A percentile compares a stretch with the other conserved stretches of the same genome.
Evolutionary conservation across 2,329 filamentous ascomycete genomes (phyloP).

Genomic region (Dactylellina haptotyla): DNA sequence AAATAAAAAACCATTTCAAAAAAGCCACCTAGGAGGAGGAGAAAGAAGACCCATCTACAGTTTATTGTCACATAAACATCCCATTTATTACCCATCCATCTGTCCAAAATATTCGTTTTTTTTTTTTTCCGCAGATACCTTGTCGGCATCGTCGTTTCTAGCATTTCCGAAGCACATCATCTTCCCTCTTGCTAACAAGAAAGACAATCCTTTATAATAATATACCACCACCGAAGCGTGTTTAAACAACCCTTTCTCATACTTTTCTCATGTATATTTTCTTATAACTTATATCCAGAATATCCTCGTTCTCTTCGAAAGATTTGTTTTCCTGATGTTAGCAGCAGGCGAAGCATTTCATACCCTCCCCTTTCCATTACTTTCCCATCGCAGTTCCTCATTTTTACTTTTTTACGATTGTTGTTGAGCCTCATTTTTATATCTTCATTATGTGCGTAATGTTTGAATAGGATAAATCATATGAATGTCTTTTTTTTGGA

Average conservation of each 20-base stretch:
- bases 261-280: background rate
- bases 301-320: too few relatives aligned
- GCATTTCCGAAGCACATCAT: slow-evolving; percentile 5
- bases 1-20: slow-evolving; percentile 8
- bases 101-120: too few relatives aligned
- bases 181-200: background rate
- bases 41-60: background rate
- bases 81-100: too few relatives aligned
- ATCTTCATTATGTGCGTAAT: slow-evolving; percentile 26
- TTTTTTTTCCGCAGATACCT: too few relatives aligned
- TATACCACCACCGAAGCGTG: too few relatives aligned
- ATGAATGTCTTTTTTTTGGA: slow-evolving; percentile 24
- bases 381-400: too few relatives aligned
- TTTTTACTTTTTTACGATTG: too few relatives aligned
- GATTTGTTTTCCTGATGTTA: slow-evolving; percentile 15
- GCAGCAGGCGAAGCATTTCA: slow-evolving; percentile 24
- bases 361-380: too few relatives aligned
- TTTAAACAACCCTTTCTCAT: background rate
- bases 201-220: background rate
- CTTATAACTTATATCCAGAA: background rate
- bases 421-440: background rate
- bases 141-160: background rate
- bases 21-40: background rate
- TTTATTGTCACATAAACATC: background rate
- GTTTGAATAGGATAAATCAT: slow-evolving; percentile 35